phyloP scores from a whole-genome alignment of 2,329 filamentous ascomycete species.

The Hymenoscyphus scutula region DNA sequence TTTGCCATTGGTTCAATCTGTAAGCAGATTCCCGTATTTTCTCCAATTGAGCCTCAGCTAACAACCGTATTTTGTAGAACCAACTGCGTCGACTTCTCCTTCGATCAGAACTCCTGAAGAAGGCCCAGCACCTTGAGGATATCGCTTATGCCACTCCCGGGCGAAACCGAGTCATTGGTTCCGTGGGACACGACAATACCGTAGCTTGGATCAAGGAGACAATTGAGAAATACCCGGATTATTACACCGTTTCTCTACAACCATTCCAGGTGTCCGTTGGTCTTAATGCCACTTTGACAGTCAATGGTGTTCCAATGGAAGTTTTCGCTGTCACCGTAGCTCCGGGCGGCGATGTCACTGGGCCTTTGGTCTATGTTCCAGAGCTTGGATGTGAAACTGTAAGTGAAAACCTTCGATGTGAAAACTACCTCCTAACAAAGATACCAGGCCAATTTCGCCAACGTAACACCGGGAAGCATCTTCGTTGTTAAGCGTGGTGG shows the following conservation, averaged over 20 bases:
- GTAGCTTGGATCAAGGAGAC: slow-evolving; percentile 45
- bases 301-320: slow-evolving; percentile 13
- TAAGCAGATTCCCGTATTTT: slow-evolving; percentile 6
- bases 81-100: slow-evolving; percentile 19
- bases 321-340: slow-evolving; percentile 16
- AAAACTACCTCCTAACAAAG: neutral
- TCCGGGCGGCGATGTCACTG: slow-evolving; percentile 18
- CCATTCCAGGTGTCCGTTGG: slow-evolving; percentile 37
- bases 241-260: slow-evolving; percentile 46
- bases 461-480: slow-evolving; percentile 57
- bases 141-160: slow-evolving; percentile 20
- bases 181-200: slow-evolving; percentile 40
- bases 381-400: slow-evolving; percentile 24
- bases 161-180: slow-evolving; percentile 23
- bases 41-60: neutral
- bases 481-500: slow-evolving; percentile 66
- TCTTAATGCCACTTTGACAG: slow-evolving; percentile 13
- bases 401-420: neutral
- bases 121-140: slow-evolving; percentile 19
- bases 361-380: slow-evolving; percentile 18
- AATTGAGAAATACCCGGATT: slow-evolving; percentile 28
- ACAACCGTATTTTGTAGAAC: slow-evolving; percentile 14
- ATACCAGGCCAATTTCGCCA: slow-evolving; percentile 55
- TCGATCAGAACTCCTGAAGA: slow-evolving; percentile 19
- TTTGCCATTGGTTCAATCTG: slow-evolving; percentile 23